A percentile compares a stretch with the other conserved stretches of the same genome.
These are phyloP conservation scores for Apiospora rasikravindrae DNA, from an alignment of 2,329 filamentous ascomycete genomes.

Conservation along the genomic window DNA sequence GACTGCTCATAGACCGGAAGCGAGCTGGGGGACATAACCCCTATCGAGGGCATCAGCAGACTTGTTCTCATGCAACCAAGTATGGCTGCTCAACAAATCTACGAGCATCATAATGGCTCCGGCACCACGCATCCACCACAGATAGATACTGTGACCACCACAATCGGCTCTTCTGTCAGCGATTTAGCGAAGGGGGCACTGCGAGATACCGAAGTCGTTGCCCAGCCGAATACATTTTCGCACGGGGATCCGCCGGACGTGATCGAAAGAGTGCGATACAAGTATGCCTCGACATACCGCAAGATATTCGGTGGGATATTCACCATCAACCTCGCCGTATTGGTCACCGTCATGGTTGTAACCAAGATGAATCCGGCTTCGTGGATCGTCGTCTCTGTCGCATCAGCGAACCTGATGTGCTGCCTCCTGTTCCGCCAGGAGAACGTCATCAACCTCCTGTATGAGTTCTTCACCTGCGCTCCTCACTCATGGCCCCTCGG, in stretches of 20 bases:
- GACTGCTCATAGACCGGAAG: not conserved
- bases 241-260: not conserved
- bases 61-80: not conserved
- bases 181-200: not conserved
- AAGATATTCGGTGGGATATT: conserved; percentile 7
- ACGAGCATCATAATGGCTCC: not conserved
- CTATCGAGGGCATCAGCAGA: not conserved
- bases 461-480: conserved; percentile 45
- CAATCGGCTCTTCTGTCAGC: not conserved
- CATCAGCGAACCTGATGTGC: conserved; percentile 6
- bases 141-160: not conserved
- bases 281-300: conserved; percentile 8
- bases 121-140: not conserved
- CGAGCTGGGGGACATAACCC: not conserved
- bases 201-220: not conserved
- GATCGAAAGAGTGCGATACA: not conserved
- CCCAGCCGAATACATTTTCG: not conserved
- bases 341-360: not conserved
- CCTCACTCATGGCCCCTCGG: conserved; percentile 50
- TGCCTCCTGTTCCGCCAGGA: conserved; percentile 37
- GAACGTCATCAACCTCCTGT: conserved; percentile 53
- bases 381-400: conserved; percentile 4
- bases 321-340: conserved; percentile 1
- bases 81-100: not conserved
- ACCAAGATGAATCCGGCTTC: not conserved